These are phyloP conservation scores for Beta macrorhiza DNA, from an alignment of 179 eudicot species.

Conservation along the genomic window DNA sequence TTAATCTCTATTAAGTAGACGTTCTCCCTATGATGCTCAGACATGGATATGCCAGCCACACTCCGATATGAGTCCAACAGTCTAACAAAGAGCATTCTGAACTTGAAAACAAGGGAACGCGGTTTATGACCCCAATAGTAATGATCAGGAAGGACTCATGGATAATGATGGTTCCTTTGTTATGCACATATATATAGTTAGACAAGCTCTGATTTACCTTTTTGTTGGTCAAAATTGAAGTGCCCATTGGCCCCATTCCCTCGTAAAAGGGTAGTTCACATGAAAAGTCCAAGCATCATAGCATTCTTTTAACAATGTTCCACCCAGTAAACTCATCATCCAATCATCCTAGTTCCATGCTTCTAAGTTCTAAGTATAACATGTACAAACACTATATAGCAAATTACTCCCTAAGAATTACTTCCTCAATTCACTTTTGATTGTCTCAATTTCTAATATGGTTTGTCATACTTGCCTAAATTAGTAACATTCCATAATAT, in stretches of 20 bases:
- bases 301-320: background rate
- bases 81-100: background rate
- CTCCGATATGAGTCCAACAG: background rate
- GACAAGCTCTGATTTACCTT: background rate
- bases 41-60: background rate
- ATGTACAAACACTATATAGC: background rate
- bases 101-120: background rate
- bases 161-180: background rate
- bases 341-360: background rate
- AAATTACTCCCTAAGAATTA: background rate
- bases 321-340: background rate
- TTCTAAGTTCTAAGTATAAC: background rate
- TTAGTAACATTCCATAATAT: background rate
- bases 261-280: background rate
- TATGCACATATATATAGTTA: background rate
- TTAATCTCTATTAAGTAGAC: too few species aligned
- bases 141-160: background rate
- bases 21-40: background rate
- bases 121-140: too few species aligned
- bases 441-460: background rate
- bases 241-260: background rate
- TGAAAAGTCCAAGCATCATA: background rate
- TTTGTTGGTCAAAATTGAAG: background rate
- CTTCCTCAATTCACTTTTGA: background rate
- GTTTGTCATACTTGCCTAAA: background rate